Base-by-base conservation (phyloP, 176 grass and related monocot species). In the maize (Zea mays) region DNA sequence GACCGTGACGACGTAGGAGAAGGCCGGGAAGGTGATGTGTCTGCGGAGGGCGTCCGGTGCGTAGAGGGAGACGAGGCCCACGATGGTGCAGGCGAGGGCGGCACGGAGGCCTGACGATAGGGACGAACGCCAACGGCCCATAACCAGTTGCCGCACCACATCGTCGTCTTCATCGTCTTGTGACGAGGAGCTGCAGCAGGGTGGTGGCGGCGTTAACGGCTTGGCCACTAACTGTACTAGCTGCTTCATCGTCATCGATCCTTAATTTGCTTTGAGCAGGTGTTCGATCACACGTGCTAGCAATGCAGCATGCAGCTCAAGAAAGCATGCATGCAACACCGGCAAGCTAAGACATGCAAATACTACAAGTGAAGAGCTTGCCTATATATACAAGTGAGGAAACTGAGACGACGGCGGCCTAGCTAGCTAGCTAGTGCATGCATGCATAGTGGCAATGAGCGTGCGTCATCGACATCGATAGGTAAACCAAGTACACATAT, bases 1-100 rank as follows among this genome's bases (percentile, higher is more conserved):
- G 42, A 90, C 85, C 13, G 93, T 82, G 11, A 78, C 76, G 0
- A 97, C 93, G 12, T 97, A 91, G 54, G 93, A 90, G 75, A 97
- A 93, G 46, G 93, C 93, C 0, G 93, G 93, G 65, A 89, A 97
- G 36, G 80, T 84, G 62, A 93, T 62, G 65, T 88, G 86, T 8
- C 65, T 59, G 12, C 81, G 74, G 39, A 90, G 17, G 4, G 37
- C 39, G 0, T 72, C 35, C 12, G 93, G 88, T 1, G 52, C 65
- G 47, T 93, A 86, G 8, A 90, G 67, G n/a, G 90, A 88, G 12
- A 84, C 59, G 8, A 87, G 65, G 68, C 90, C 90, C 16, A 91
- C 77, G 55, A 93, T 79, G 59, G 83, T 63, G 81, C 83, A 93
- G 10, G 90, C 93, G 36, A 97, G 77, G 5, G 93, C 86, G 3